Base-by-base conservation (phyloP, 805 yeast species). In the Peterozyma toletana region DNA sequence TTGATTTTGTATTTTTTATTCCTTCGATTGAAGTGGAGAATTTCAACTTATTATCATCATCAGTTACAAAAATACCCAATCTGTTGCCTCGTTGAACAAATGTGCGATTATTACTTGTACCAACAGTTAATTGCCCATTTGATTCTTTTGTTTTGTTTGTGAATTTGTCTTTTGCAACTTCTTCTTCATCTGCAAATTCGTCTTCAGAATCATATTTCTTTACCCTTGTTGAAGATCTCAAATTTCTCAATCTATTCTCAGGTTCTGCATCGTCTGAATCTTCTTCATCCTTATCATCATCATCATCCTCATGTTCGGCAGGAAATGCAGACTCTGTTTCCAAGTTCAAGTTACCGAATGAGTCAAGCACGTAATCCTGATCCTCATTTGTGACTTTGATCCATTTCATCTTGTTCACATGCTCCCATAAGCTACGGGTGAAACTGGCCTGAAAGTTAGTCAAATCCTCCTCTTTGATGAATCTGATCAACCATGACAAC, bases 21-120 rank as follows among this genome's bases (percentile, higher is more conserved):
- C 79, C 72, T 36, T 75, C 75, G 46, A 89, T 84, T 0, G 95
- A 77, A 4, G 95, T 78, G 16, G 75, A 64, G 54, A 75, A 87
- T 45, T 78, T 75, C 40, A 88, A 61, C 2, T 60, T 67, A 35
- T 66, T 68, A 35, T 71, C 75, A 13, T 67, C 71, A 33, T 71
- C 73, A 15, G 80, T 73, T 53, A 73, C 82, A 64, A 88, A 87
- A 5, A 89, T 89, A 31, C 96, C 96, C 44, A 89, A 67, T 50
- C 77, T 78, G 58, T 86, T 67, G 13, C 89, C 96, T 51, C 95
- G 77, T 0, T 84, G 80, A 30, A 89, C 90, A 58, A 75, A 89
- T 1, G 95, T 75, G 33, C 93, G 70, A 53, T 86, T 82, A 51
- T 80, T 80, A 44, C 73, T 73, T 48, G 65, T 75, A 1, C 95